phyloP scores from a whole-genome alignment of 768 basidiomycete genomes.

The Chiua virens region DNA sequence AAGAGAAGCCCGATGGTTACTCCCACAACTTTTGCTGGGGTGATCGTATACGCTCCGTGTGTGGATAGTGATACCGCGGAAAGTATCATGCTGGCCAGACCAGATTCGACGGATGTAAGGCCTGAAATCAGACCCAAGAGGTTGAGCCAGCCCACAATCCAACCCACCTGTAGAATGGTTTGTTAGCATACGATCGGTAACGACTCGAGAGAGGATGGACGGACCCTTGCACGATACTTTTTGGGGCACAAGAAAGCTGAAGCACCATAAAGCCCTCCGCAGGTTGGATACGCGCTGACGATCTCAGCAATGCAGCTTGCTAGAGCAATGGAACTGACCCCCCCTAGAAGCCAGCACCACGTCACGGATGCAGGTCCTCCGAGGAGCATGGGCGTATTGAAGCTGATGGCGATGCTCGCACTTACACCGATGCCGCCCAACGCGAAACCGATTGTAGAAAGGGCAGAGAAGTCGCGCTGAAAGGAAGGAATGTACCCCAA shows the following conservation, averaged over 20 bases:
- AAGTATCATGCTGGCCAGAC: constrained; percentile 38
- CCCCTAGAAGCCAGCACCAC: constrained; percentile 37
- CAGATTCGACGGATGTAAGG: no score
- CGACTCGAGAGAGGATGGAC: no score
- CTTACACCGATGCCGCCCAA: constrained; percentile 37
- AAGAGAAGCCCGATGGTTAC: constrained; percentile 40
- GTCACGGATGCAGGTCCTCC: constrained; percentile 38
- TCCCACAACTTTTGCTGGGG: constrained; percentile 40
- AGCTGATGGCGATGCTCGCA: constrained; percentile 38
- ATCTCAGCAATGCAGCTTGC: constrained; percentile 32
- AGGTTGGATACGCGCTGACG: constrained; percentile 32
- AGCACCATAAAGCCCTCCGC: no score
- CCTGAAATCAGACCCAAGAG: no score
- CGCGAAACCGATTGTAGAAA: constrained; percentile 34
- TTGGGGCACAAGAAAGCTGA: no score
- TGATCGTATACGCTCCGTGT: constrained; percentile 34
- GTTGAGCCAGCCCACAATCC: no score
- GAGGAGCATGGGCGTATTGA: constrained; percentile 37
- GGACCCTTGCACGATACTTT: no score
- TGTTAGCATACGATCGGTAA: no score
- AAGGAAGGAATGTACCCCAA: constrained; percentile 36
- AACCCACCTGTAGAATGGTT: no score
- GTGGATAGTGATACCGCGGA: constrained; percentile 27
- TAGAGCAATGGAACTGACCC: constrained; percentile 26
- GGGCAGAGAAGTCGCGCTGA: constrained; percentile 43